phyloP scores from a whole-genome alignment of 2,329 filamentous ascomycete genomes.

The Tothia fuscella region DNA sequence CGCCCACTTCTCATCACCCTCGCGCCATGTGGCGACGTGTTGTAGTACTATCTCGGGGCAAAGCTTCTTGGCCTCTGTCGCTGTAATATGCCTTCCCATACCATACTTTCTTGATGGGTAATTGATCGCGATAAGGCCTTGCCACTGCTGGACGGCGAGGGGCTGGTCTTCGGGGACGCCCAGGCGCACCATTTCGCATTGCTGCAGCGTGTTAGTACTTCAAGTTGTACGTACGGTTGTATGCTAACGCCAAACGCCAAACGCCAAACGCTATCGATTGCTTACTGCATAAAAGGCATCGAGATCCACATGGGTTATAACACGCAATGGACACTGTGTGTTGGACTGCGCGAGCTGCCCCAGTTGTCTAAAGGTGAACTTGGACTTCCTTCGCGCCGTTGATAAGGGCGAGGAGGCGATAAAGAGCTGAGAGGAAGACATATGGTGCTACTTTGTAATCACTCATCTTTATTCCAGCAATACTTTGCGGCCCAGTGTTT shows the following conservation, averaged over 20 bases:
- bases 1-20: conserved; percentile 83
- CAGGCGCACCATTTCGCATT: conserved; percentile 87
- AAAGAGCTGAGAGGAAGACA: conserved; percentile 36
- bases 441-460: too few relatives aligned
- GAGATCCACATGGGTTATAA: conserved; percentile 84
- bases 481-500: too few relatives aligned
- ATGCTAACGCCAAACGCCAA: neutral
- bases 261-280: conserved; percentile 20
- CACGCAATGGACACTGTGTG: conserved; percentile 64
- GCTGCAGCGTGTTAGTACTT: conserved; percentile 30
- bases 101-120: conserved; percentile 78
- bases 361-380: conserved; percentile 77
- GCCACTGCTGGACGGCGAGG: conserved; percentile 90
- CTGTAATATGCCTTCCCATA: conserved; percentile 65
- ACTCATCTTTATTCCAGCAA: too few relatives aligned
- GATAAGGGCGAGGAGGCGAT: conserved; percentile 13
- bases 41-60: conserved; percentile 78
- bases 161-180: conserved; percentile 62
- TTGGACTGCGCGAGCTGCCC: conserved; percentile 60
- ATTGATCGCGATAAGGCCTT: conserved; percentile 90
- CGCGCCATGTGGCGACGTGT: conserved; percentile 90
- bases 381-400: conserved; percentile 41
- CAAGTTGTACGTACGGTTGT: neutral
- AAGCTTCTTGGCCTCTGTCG: conserved; percentile 70
- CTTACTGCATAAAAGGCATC: conserved; percentile 73